phyloP scores from a whole-genome alignment of 2,329 filamentous ascomycete genomes.

The Scorias spongiosa region DNA sequence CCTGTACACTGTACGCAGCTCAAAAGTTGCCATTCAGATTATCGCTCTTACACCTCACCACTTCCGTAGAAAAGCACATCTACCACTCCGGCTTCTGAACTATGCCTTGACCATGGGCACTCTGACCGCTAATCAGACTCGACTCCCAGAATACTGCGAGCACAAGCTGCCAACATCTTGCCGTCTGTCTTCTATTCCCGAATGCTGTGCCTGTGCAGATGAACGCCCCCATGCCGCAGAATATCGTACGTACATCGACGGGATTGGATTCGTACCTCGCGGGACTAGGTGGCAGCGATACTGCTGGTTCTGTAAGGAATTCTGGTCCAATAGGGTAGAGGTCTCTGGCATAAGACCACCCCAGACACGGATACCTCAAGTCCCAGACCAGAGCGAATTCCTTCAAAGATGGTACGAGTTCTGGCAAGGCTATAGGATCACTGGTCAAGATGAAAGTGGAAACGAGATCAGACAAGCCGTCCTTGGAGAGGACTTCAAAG shows the following conservation, averaged over 20 bases:
- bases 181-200: slow-evolving; percentile 15
- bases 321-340: slow-evolving; percentile 32
- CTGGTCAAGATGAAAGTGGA: slow-evolving; percentile 22
- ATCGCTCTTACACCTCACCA: too few species aligned
- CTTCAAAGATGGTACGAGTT: slow-evolving; percentile 34
- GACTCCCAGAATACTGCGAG: slow-evolving; percentile 13
- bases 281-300: slow-evolving; percentile 36
- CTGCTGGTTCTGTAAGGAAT: slow-evolving; percentile 38
- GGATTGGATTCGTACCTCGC: slow-evolving; percentile 33
- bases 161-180: slow-evolving; percentile 18
- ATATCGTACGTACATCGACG: slow-evolving; percentile 34
- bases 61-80: too few species aligned
- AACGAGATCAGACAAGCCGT: slow-evolving; percentile 29
- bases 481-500: slow-evolving; percentile 30
- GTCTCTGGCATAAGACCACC: slow-evolving; percentile 27
- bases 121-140: slow-evolving; percentile 10
- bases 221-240: slow-evolving; percentile 24
- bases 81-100: too few species aligned
- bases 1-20: too few species aligned
- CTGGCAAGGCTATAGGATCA: slow-evolving; percentile 30
- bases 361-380: slow-evolving; percentile 31
- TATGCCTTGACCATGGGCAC: slow-evolving; percentile 12
- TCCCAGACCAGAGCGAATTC: slow-evolving; percentile 33
- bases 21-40: too few species aligned
- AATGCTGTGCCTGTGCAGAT: slow-evolving; percentile 19